phyloP scores from a whole-genome alignment of 148 eudicot species.

The Rhododendron kiyosumense region DNA sequence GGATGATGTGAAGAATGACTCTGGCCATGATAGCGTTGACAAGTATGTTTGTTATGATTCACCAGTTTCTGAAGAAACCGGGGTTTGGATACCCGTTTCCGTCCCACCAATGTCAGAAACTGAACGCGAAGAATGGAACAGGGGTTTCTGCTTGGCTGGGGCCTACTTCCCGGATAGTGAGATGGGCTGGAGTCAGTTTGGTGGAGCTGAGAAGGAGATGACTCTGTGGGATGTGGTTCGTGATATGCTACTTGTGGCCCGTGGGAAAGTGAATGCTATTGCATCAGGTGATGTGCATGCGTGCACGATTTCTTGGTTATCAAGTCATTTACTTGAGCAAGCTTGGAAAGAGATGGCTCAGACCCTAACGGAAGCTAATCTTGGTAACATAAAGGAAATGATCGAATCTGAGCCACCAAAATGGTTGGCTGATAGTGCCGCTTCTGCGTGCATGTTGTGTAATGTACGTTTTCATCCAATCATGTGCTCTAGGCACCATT shows the following conservation, averaged over 20 bases:
- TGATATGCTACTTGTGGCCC: slow-evolving; percentile 53
- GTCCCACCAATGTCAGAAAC: slow-evolving; percentile 53
- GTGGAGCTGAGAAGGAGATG: slow-evolving; percentile 58
- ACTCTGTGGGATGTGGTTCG: slow-evolving; percentile 75
- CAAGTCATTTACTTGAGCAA: slow-evolving; percentile 38
- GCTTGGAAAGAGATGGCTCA: slow-evolving; percentile 66
- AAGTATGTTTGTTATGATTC: slow-evolving; percentile 44
- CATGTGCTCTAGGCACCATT: slow-evolving; percentile 57
- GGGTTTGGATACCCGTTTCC: slow-evolving; percentile 65
- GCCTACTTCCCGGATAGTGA: slow-evolving; percentile 53
- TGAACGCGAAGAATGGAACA: slow-evolving; percentile 40
- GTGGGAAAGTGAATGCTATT: slow-evolving; percentile 54
- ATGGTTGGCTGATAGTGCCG: slow-evolving; percentile 56
- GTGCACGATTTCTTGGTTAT: slow-evolving; percentile 33
- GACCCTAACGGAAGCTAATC: slow-evolving; percentile 48
- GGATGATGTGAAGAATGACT: not conserved
- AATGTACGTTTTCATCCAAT: slow-evolving; percentile 48
- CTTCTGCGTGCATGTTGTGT: slow-evolving; percentile 57
- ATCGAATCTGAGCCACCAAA: slow-evolving; percentile 51
- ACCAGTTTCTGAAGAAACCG: slow-evolving; percentile 61
- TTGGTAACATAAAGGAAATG: slow-evolving; percentile 34
- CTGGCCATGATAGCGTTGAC: slow-evolving; percentile 15
- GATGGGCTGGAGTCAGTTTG: slow-evolving; percentile 54
- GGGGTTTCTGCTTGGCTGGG: slow-evolving; percentile 35
- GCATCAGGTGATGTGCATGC: slow-evolving; percentile 49